Evolutionary conservation across 164 flowering plant genomes (phyloP).

Genomic region (Houttuynia cordata): DNA sequence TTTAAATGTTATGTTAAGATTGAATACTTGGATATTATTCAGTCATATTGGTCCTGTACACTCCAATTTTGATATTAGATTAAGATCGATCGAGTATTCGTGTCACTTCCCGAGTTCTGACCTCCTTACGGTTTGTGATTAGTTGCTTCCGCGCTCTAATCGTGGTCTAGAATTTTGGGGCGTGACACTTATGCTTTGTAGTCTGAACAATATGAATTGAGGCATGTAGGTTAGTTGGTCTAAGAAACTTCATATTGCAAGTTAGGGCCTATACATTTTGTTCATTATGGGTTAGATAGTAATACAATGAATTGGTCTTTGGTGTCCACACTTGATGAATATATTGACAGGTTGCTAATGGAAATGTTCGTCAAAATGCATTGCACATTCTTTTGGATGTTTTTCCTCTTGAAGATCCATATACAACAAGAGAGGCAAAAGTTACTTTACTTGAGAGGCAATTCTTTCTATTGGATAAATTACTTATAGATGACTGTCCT

Average conservation of each 20-base stretch:
- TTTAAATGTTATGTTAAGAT: no score
- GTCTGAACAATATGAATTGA: neutral
- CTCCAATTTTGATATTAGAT: no score
- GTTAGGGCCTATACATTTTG: neutral
- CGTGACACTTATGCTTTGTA: neutral
- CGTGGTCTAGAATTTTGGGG: no score
- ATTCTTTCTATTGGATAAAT: slow-evolving; percentile 63
- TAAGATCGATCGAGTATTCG: no score
- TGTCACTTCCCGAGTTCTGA: no score
- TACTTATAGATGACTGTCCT: slow-evolving; percentile 77
- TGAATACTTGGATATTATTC: no score
- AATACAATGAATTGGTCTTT: neutral
- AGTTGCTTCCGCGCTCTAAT: no score
- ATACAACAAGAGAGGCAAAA: slow-evolving; percentile 72
- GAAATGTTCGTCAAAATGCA: slow-evolving; percentile 91
- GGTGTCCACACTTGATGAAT: neutral
- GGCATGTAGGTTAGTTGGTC: no score
- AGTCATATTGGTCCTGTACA: no score
- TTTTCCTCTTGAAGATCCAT: slow-evolving; percentile 97
- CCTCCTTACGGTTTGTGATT: no score
- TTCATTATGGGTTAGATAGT: neutral
- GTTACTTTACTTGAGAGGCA: slow-evolving; percentile 68
- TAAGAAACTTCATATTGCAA: neutral
- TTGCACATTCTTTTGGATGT: slow-evolving; percentile 81
- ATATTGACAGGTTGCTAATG: slow-evolving; percentile 74